Conservation (phyloP, 2,329 filamentous ascomycete species). For the Phoma sp. region DNA sequence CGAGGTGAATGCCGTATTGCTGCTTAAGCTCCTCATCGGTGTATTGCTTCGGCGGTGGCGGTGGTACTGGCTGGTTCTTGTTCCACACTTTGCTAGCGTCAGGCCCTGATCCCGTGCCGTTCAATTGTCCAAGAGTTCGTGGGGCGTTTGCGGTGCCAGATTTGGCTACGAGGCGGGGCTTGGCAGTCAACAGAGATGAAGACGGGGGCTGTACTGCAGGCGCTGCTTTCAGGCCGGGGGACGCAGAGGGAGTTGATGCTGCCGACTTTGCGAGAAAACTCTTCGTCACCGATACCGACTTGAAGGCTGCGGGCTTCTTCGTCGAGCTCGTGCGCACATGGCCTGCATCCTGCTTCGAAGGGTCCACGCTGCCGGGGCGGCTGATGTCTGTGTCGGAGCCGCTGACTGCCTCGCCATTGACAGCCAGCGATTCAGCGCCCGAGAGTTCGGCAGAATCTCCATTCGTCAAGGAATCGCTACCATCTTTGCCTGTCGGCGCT, state of each 20-base stretch:
- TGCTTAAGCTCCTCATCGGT: constrained; percentile 85
- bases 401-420: constrained; percentile 71
- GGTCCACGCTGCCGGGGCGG: constrained; percentile 59
- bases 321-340: constrained; percentile 62
- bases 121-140: constrained; percentile 61
- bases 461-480: constrained; percentile 40
- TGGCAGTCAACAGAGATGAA: constrained; percentile 59
- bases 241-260: constrained; percentile 57
- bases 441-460: constrained; percentile 45
- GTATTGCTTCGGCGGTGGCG: constrained; percentile 77
- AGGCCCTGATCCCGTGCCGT: constrained; percentile 66
- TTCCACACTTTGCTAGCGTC: constrained; percentile 84
- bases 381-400: constrained; percentile 79
- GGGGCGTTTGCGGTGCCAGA: constrained; percentile 65
- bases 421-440: constrained; percentile 38
- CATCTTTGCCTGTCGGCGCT: constrained; percentile 19
- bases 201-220: constrained; percentile 38
- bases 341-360: constrained; percentile 62
- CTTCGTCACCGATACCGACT: constrained; percentile 84
- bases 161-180: constrained; percentile 78
- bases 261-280: constrained; percentile 79
- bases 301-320: constrained; percentile 81
- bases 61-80: constrained; percentile 78
- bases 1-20: constrained; percentile 85
- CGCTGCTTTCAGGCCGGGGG: constrained; percentile 62